Conservation (phyloP, 2,329 filamentous ascomycete species). For the Penicillium aurantiogriseum region DNA sequence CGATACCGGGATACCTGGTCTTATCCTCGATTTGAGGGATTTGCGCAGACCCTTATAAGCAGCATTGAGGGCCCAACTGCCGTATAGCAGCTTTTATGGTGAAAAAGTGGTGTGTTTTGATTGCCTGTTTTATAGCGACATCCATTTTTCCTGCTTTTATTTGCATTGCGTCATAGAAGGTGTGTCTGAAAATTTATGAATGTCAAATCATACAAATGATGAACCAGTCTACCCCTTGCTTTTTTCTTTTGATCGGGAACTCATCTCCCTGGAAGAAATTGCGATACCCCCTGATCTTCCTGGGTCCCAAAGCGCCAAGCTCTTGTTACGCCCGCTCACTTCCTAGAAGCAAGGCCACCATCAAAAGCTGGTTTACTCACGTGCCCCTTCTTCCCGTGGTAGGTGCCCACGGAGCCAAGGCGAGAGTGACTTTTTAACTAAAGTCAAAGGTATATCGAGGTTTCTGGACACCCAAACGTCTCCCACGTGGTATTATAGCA, state of each 20-base stretch:
- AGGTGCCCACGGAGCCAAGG: neutral
- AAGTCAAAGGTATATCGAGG: slow-evolving; percentile 7
- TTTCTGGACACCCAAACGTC: neutral
- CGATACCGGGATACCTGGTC: slow-evolving; percentile 47
- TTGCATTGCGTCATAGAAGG: slow-evolving; percentile 16
- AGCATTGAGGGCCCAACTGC: slow-evolving; percentile 26
- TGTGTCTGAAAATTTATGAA: neutral
- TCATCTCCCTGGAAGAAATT: slow-evolving; percentile 3
- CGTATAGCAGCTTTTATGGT: neutral
- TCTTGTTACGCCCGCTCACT: slow-evolving; percentile 5
- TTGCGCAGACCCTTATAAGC: slow-evolving; percentile 37
- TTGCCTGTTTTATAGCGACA: slow-evolving; percentile 8
- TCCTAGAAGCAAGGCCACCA: neutral
- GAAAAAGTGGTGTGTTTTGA: neutral
- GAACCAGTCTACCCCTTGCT: neutral
- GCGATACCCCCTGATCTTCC: neutral
- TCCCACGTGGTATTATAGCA: neutral
- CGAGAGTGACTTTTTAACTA: neutral
- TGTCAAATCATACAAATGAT: neutral
- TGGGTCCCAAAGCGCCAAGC: slow-evolving; percentile 4
- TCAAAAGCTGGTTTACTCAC: neutral
- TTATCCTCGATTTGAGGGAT: slow-evolving; percentile 42
- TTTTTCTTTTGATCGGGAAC: neutral
- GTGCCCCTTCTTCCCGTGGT: neutral
- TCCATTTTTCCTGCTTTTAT: neutral